Percentiles rank a stretch among this genome's conserved stretches.
phyloP scores from a whole-genome alignment of 352 stramenopile species.

The Phytophthora hibernalis region DNA sequence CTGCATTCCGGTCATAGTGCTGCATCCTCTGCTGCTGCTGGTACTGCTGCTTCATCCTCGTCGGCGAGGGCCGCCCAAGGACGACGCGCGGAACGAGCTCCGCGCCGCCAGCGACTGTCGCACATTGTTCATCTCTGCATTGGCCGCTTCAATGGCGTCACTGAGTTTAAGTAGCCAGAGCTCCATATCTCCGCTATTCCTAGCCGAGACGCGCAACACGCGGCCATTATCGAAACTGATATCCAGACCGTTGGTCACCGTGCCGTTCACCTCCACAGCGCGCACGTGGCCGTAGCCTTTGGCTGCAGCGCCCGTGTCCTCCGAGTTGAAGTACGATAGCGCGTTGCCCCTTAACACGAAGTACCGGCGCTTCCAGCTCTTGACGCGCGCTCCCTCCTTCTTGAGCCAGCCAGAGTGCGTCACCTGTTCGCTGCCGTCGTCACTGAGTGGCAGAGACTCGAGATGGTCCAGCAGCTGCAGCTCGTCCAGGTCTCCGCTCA shows the following conservation, averaged over 20 bases:
- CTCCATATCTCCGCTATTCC: slow-evolving; percentile 70
- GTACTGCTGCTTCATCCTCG: slow-evolving; percentile 43
- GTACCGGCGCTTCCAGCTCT: slow-evolving; percentile 85
- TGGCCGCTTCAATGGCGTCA: slow-evolving; percentile 71
- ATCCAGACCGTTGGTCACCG: slow-evolving; percentile 68
- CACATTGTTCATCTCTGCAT: slow-evolving; percentile 64
- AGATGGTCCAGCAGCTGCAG: slow-evolving; percentile 61
- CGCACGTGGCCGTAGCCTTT: slow-evolving; percentile 85
- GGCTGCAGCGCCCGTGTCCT: slow-evolving; percentile 70
- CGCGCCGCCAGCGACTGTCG: slow-evolving; percentile 56
- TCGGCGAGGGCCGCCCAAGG: slow-evolving; percentile 33
- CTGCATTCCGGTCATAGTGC: slow-evolving; percentile 22
- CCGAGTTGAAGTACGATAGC: slow-evolving; percentile 86
- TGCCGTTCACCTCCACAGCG: slow-evolving; percentile 75
- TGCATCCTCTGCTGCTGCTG: slow-evolving; percentile 31
- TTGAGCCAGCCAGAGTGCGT: slow-evolving; percentile 82
- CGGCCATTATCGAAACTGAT: slow-evolving; percentile 82
- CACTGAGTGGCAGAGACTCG: slow-evolving; percentile 61
- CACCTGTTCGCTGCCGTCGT: slow-evolving; percentile 48
- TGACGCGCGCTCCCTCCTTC: slow-evolving; percentile 80
- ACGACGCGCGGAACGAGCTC: slow-evolving; percentile 54
- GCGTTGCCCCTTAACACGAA: slow-evolving; percentile 81
- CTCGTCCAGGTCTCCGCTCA: slow-evolving; percentile 51
- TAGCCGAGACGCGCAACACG: slow-evolving; percentile 73
- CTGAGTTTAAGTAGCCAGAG: slow-evolving; percentile 78